Evolutionary conservation across 164 flowering plant species (phyloP), one percentile per base, ranked within the genome.

Genomic region (Protea cynaroides): DNA sequence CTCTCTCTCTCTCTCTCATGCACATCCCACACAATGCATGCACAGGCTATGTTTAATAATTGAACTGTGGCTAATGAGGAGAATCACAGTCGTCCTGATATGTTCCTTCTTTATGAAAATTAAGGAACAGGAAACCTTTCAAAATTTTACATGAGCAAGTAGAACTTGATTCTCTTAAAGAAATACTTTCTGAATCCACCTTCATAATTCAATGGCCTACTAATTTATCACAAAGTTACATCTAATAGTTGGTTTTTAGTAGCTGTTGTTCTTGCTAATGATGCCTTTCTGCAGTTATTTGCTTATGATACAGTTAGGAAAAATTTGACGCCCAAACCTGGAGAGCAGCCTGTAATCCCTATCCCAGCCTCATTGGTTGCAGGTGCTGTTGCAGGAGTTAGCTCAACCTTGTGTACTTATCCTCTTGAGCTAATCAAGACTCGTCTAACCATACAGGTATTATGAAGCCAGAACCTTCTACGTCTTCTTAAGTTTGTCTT

Each of bases 301-400:
- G 92, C 84, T 11, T 94, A 76, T 72, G 99, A 94, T 64, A 91
- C 99, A 11, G 93, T 91, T 25, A 94, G 84, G 72, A 91, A 88
- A 78, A 34, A 59, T 14, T 69, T 94, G 81, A 81, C 93, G 15
- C 76, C 92, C 3, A 76, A 79, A 59, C 79, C 83, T 25, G 93
- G 96, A 10, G 96, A 88, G 55, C 72, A 78, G 54, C 69, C 89
- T 36, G 88, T 81, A 77, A 49, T 86, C 25, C 93, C 84, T 14
- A 64, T 94, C 52, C 92, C 99, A 21, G 78, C 97, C 17, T 91
- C 99, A 25, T 75, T 86, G 63, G 62, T 94, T 47, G 99, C 99
- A 4, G 99, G 99, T 17, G 99, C 99, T 18, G 82, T 83, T 71
- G 99, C 99, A 58, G 99, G 99, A 70, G 92, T 94, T 24, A 85